phyloP scores from a whole-genome alignment of 306 rosid genomes.

The Glycine tomentella region DNA sequence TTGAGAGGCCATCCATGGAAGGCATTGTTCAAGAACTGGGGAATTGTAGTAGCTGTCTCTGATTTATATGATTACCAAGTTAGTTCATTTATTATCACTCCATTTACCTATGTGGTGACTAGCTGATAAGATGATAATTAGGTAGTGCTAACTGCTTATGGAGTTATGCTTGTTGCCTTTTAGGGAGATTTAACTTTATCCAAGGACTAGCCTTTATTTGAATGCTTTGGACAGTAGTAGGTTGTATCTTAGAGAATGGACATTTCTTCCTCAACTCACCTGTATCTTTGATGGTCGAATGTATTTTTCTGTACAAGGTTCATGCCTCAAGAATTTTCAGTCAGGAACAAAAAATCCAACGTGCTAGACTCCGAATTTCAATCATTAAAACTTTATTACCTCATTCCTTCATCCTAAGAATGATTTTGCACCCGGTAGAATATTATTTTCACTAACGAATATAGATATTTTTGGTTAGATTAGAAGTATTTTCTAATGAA shows the following conservation, averaged over 20 bases:
- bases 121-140: neutral
- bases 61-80: conserved; percentile 19
- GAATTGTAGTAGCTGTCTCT: conserved; percentile 71
- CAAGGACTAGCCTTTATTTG: conserved; percentile 54
- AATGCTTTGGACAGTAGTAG: conserved; percentile 26
- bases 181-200: conserved; percentile 38
- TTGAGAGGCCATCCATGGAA: conserved; percentile 88
- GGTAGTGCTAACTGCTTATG: conserved; percentile 56
- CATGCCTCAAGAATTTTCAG: conserved; percentile 5
- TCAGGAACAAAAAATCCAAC: neutral
- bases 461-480: too few relatives aligned
- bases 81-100: conserved; percentile 14
- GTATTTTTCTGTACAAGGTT: conserved; percentile 29
- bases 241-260: conserved; percentile 36
- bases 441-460: too few relatives aligned
- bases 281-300: conserved; percentile 17
- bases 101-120: conserved; percentile 7
- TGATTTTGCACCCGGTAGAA: too few relatives aligned
- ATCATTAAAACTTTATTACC: neutral
- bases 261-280: conserved; percentile 36
- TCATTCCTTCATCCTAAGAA: neutral
- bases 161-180: conserved; percentile 2
- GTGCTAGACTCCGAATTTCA: too few relatives aligned
- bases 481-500: too few relatives aligned
- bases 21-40: conserved; percentile 74